These are phyloP conservation scores for Periglandula ipomoeae DNA, from an alignment of 2,329 filamentous ascomycete genomes.

Conservation along the genomic window DNA sequence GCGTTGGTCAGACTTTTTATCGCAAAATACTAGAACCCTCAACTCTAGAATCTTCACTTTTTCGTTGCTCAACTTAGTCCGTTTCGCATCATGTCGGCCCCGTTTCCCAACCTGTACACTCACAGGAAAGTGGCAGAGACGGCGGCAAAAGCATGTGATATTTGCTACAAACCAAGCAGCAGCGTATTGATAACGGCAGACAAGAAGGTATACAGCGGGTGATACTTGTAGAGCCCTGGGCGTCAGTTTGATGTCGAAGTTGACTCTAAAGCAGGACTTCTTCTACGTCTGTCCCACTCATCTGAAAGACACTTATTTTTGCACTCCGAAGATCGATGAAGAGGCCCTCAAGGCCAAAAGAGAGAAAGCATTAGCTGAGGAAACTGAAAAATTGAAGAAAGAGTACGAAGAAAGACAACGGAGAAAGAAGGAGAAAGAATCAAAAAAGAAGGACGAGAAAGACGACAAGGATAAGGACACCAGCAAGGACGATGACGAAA, in stretches of 20 bases:
- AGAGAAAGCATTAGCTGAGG: constrained; percentile 55
- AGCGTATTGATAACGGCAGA: constrained; percentile 85
- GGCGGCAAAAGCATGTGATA: constrained; percentile 74
- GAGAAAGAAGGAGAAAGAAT: constrained; percentile 59
- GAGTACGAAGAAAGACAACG: constrained; percentile 68
- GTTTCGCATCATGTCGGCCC: constrained; percentile 14
- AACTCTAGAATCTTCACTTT: too few species aligned
- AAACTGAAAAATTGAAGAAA: constrained; percentile 57
- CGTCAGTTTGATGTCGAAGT: neutral
- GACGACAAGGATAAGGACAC: constrained; percentile 26
- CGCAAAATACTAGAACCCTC: too few species aligned
- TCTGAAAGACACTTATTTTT: constrained; percentile 75
- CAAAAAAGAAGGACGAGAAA: constrained; percentile 40
- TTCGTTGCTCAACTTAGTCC: too few species aligned
- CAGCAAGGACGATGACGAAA: constrained; percentile 14
- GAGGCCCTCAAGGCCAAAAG: constrained; percentile 52
- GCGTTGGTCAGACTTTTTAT: too few species aligned
- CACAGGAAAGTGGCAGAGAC: constrained; percentile 80
- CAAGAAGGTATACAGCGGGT: constrained; percentile 56
- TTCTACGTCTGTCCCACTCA: constrained; percentile 86
- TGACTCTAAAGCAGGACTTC: constrained; percentile 48
- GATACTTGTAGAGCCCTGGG: neutral
- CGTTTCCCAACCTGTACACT: constrained; percentile 70
- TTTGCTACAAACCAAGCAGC: constrained; percentile 82
- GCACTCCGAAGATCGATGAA: constrained; percentile 62